Evolutionary conservation across 176 grass and related monocot species (phyloP), one percentile per base, ranked within the genome.

Genomic region (Raddia guianensis): DNA sequence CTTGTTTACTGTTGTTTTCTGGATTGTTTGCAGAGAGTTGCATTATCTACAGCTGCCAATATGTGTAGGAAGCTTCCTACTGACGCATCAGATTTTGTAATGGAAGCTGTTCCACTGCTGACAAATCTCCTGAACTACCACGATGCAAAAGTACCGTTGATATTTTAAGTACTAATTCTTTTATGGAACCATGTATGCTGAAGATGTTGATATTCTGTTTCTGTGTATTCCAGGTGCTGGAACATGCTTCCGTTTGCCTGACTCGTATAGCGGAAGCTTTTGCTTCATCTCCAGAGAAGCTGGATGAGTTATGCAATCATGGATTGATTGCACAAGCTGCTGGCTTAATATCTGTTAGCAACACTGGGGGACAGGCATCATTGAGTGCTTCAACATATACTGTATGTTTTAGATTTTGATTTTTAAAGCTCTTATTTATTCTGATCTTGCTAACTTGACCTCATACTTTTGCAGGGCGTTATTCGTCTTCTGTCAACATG

Each of bases 11-110:
- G 16, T 15, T 75, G 11, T 86, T 84, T 66, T 58, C 18, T 66
- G 76, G 27, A 79, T 18, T 72, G 63, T 66, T 73, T 81, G 50
- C 55, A 97, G 91, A 97, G 94, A 82, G 94, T 97, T 3, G 94
- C 91, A n/a, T 80, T 97, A 59, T 88, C 94, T 49, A 97, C 94
- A 48, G 94, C 94, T 70, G 89, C 94, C 59, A 97, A 97, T 85
- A 97, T 97, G 78, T 97, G 94, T 68, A 89, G 91, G 84, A 97
- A 97, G 75, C 89, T 97, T 55, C 94, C 94, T 68, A 90, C 94
- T 74, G 94, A 97, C 66, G 94, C 94, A 66, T 90, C 94, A 61
- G 89, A 97, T 70, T 97, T 97, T 91, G 91, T 94, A 32, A 93
- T 94, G 94, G 94, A 91, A 86, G 89, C 94, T 1, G 91, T 97